These are phyloP conservation scores for Rauvolfia tetraphylla DNA, from an alignment of 257 asterid species.

Conservation along the genomic window DNA sequence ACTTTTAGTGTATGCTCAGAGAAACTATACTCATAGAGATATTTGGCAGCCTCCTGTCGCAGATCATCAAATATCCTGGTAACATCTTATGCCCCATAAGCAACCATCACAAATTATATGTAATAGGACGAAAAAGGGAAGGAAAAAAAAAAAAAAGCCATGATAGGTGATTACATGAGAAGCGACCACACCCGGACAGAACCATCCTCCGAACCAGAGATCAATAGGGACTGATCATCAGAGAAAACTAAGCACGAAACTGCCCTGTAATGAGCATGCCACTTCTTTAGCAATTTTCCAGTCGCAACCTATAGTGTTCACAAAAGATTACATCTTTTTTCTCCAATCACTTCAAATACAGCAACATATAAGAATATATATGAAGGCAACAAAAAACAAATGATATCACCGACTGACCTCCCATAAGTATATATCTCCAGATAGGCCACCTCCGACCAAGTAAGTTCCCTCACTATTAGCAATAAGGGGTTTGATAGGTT, in stretches of 20 bases:
- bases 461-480: slow-evolving; percentile 69
- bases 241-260: slow-evolving; percentile 70
- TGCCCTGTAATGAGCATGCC: slow-evolving; percentile 91
- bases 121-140: neutral
- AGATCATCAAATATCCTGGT: slow-evolving; percentile 76
- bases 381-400: neutral
- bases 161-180: slow-evolving; percentile 44
- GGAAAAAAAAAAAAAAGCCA: no score
- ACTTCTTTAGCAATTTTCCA: slow-evolving; percentile 78
- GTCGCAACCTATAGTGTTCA: slow-evolving; percentile 55
- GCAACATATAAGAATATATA: neutral
- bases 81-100: neutral
- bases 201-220: slow-evolving; percentile 94
- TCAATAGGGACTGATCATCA: slow-evolving; percentile 83
- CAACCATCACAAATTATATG: slow-evolving; percentile 11
- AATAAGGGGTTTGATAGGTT: slow-evolving; percentile 59
- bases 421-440: slow-evolving; percentile 85
- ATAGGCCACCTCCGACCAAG: slow-evolving; percentile 78
- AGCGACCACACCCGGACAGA: slow-evolving; percentile 95
- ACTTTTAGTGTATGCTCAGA: slow-evolving; percentile 73
- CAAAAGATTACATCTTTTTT: neutral
- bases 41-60: slow-evolving; percentile 49
- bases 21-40: slow-evolving; percentile 69
- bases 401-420: slow-evolving; percentile 49
- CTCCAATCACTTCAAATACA: neutral